Conservation (phyloP, 176 grass and related monocot species). For the Eragrostis curvula region DNA sequence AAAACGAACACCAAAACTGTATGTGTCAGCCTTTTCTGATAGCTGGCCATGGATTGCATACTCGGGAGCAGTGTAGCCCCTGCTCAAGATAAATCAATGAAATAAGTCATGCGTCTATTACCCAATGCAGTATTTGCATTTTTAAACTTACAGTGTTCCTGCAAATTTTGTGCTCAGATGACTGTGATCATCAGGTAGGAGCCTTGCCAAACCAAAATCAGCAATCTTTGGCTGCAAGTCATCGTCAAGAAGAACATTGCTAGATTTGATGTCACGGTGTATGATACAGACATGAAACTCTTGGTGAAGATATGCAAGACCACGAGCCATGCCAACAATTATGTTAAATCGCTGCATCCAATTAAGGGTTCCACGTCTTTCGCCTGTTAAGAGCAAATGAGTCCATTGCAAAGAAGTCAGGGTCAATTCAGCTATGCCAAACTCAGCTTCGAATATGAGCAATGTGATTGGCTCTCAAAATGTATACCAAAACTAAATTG, state of each 20-base stretch:
- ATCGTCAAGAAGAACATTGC: slow-evolving; percentile 83
- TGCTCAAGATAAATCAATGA: slow-evolving; percentile 42
- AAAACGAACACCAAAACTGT: slow-evolving; percentile 80
- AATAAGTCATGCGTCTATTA: neutral
- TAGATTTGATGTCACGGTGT: slow-evolving; percentile 87
- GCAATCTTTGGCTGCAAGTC: slow-evolving; percentile 77
- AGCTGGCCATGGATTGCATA: slow-evolving; percentile 88
- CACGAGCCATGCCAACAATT: slow-evolving; percentile 83
- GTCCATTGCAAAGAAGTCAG: neutral
- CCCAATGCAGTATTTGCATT: slow-evolving; percentile 24
- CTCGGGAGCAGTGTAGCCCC: slow-evolving; percentile 89
- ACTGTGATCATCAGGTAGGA: slow-evolving; percentile 78
- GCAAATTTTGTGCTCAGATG: slow-evolving; percentile 90
- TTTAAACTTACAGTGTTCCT: slow-evolving; percentile 76
- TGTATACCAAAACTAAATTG: neutral
- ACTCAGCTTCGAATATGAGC: neutral
- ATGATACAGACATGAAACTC: slow-evolving; percentile 90
- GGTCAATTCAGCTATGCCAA: slow-evolving; percentile 8
- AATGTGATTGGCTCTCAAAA: neutral
- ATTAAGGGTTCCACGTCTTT: slow-evolving; percentile 63
- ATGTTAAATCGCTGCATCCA: slow-evolving; percentile 82
- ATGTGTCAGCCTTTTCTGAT: slow-evolving; percentile 84
- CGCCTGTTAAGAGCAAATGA: slow-evolving; percentile 51
- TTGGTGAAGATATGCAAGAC: slow-evolving; percentile 81
- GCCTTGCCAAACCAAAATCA: slow-evolving; percentile 84